phyloP scores from a whole-genome alignment of 371 early-diverging fungal genomes.

The Rhizopus stolonifer region DNA sequence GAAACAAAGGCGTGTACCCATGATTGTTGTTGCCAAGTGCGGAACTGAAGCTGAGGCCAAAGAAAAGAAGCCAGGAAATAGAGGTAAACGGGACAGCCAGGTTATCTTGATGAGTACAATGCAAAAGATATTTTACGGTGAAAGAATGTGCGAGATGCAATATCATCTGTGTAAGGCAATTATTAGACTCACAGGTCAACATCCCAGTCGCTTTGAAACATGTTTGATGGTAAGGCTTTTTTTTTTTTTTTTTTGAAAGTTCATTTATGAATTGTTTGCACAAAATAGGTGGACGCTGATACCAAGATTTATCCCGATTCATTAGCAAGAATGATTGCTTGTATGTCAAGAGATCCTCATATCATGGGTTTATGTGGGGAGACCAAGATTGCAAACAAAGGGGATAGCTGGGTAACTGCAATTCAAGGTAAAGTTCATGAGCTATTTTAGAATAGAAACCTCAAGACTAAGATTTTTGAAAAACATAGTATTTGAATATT shows the following conservation, averaged over 20 bases:
- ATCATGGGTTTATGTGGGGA: conserved; percentile 87
- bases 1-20: conserved; percentile 69
- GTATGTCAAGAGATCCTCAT: conserved; percentile 74
- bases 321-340: conserved; percentile 68
- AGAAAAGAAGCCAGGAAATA: conserved; percentile 85
- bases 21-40: conserved; percentile 91
- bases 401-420: conserved; percentile 83
- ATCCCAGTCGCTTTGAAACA: conserved; percentile 84
- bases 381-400: conserved; percentile 85
- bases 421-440: conserved; percentile 65
- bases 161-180: conserved; percentile 86
- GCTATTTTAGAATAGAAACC: no score
- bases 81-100: conserved; percentile 99
- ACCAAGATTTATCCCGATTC: conserved; percentile 85
- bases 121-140: conserved; percentile 90
- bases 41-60: conserved; percentile 74
- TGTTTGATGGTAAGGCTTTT: conserved; percentile 66
- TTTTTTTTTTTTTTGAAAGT: no score
- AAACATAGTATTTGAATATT: conserved; percentile 29
- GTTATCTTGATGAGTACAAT: conserved; percentile 97
- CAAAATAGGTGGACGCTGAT: conserved; percentile 88
- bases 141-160: conserved; percentile 94
- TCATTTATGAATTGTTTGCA: no score
- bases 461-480: no score
- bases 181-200: conserved; percentile 81